A percentile compares a stretch with the other conserved stretches of the same genome.
Evolutionary conservation across 768 basidiomycete genomes (phyloP).

Genomic region (Tricholoma sp.): DNA sequence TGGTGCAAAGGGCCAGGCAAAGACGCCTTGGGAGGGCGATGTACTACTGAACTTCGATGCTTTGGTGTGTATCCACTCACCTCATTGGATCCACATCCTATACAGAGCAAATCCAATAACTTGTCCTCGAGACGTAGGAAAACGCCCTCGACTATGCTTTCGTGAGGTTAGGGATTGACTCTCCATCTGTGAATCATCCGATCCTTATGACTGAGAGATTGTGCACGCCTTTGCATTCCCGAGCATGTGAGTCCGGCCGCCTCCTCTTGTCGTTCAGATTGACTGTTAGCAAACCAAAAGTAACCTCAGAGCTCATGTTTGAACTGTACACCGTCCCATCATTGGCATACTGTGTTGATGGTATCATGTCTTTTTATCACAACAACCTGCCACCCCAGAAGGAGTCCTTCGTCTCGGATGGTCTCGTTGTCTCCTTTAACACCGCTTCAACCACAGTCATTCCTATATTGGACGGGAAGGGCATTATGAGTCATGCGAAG

Average conservation of each 20-base stretch:
- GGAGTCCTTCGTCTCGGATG: conserved; percentile 54
- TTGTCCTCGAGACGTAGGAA: conserved; percentile 59
- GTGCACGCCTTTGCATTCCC: conserved; percentile 82
- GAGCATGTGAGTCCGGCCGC: conserved; percentile 57
- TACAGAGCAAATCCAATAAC: conserved; percentile 10
- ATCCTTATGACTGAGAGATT: conserved; percentile 92
- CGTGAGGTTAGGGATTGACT: conserved; percentile 79
- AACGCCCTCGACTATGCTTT: conserved; percentile 91
- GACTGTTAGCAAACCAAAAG: conserved; percentile 31
- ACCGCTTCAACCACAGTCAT: conserved; percentile 89
- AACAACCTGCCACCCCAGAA: conserved; percentile 44
- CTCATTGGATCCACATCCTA: background rate
- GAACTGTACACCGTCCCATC: conserved; percentile 87
- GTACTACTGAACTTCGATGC: conserved; percentile 89
- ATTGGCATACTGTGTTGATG: conserved; percentile 84
- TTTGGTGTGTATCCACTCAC: conserved; percentile 54
- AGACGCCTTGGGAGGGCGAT: conserved; percentile 92
- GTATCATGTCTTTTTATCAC: conserved; percentile 88
- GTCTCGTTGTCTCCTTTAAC: conserved; percentile 87
- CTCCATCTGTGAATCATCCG: conserved; percentile 74
- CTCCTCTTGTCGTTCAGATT: conserved; percentile 1
- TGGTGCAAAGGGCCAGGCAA: conserved; percentile 71
- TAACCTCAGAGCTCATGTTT: conserved; percentile 95
- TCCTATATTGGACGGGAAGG: conserved; percentile 79
- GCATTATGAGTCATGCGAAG: conserved; percentile 81